Evolutionary conservation across 1,139 yeast genomes (phyloP).

Genomic region (Geotrichum candidum): DNA sequence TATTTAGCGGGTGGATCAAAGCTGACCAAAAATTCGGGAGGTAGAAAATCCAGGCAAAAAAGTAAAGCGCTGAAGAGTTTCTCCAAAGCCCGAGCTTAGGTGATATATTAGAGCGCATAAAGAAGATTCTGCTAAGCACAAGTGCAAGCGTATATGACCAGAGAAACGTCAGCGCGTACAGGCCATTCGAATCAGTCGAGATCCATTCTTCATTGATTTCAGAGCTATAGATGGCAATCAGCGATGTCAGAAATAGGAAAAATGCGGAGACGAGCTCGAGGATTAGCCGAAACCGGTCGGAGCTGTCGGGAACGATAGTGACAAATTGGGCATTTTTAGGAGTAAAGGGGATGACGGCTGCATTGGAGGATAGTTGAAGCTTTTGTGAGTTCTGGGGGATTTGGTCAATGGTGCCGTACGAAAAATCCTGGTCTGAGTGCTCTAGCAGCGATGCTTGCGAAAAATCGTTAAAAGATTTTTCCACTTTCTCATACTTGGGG

Average conservation of each 20-base stretch:
- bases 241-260: conserved; percentile 22
- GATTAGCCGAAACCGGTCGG: conserved; percentile 27
- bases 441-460: neutral
- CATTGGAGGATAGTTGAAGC: neutral
- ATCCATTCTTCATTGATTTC: conserved; percentile 40
- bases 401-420: conserved; percentile 1
- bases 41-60: conserved; percentile 47
- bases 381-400: neutral
- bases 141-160: conserved; percentile 58
- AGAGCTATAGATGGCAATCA: conserved; percentile 38
- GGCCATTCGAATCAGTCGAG: conserved; percentile 34
- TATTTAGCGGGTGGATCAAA: conserved; percentile 43
- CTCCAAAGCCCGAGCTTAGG: conserved; percentile 52
- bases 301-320: conserved; percentile 26
- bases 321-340: conserved; percentile 19
- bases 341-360: neutral
- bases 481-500: conserved; percentile 2
- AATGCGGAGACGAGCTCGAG: conserved; percentile 25
- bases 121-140: conserved; percentile 47
- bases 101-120: conserved; percentile 35
- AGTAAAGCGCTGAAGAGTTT: conserved; percentile 56
- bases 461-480: neutral
- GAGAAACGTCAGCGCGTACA: conserved; percentile 38
- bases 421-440: neutral
- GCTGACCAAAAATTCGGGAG: conserved; percentile 64